phyloP scores from a whole-genome alignment of 805 yeast species.

The Candida nonsorbophila region DNA sequence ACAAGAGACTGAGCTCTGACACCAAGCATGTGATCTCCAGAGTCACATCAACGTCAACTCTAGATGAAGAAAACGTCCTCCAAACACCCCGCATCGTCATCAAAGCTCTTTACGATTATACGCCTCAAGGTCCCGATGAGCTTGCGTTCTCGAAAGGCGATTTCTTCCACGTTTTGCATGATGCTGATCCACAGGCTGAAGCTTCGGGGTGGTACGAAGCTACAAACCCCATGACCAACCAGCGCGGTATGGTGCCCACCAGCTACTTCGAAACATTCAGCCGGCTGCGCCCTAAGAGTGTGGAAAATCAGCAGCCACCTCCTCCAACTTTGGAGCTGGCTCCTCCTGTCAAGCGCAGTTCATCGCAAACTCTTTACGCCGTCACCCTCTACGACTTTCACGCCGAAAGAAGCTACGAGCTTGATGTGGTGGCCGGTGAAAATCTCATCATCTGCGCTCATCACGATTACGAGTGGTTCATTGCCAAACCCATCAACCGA shows the following conservation, averaged over 20 bases:
- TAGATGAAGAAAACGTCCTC: constrained; percentile 14
- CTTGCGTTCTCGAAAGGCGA: constrained; percentile 77
- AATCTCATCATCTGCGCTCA: constrained; percentile 92
- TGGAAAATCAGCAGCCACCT: constrained; percentile 1
- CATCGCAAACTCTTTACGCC: constrained; percentile 63
- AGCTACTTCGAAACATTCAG: constrained; percentile 76
- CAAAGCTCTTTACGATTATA: constrained; percentile 72
- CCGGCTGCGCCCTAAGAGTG: constrained; percentile 41
- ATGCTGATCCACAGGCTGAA: constrained; percentile 19
- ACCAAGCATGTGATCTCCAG: constrained; percentile 28
- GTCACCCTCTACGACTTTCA: constrained; percentile 79
- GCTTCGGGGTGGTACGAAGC: constrained; percentile 77
- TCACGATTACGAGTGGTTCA: constrained; percentile 95
- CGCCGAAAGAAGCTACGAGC: constrained; percentile 82
- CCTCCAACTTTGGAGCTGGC: constrained; percentile 11
- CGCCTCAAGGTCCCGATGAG: constrained; percentile 77
- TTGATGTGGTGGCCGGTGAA: constrained; percentile 81
- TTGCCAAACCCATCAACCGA: constrained; percentile 92
- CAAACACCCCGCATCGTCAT: constrained; percentile 77
- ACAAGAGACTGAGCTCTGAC: constrained; percentile 32
- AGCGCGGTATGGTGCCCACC: constrained; percentile 83
- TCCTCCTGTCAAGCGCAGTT: constrained; percentile 16
- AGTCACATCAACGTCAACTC: constrained; percentile 14
- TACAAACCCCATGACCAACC: constrained; percentile 73
- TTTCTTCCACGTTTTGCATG: constrained; percentile 66